phyloP scores from a whole-genome alignment of 2,329 filamentous ascomycete species.

The Pseudogymnoascus sp. region DNA sequence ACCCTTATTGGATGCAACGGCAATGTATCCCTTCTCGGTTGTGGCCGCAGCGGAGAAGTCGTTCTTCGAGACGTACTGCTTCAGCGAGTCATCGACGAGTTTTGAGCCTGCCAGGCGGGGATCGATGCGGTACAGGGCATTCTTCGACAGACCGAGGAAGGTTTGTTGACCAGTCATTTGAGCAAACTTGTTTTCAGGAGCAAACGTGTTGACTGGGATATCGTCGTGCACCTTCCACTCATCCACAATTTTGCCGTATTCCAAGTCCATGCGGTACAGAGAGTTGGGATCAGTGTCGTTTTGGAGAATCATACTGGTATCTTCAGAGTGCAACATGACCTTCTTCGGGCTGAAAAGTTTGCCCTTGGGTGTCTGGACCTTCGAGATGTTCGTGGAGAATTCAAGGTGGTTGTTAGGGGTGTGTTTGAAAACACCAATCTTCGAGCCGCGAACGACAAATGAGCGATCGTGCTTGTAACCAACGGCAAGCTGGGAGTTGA shows the following conservation, averaged over 20 bases:
- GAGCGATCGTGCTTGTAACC: slow-evolving; percentile 96
- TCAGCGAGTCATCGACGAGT: slow-evolving; percentile 84
- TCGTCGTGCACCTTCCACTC: slow-evolving; percentile 99
- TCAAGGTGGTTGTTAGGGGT: slow-evolving; percentile 86
- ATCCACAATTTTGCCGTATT: slow-evolving; percentile 95
- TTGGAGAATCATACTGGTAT: slow-evolving; percentile 31
- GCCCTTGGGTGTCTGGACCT: slow-evolving; percentile 81
- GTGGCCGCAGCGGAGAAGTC: slow-evolving; percentile 93
- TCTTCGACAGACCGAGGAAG: slow-evolving; percentile 86
- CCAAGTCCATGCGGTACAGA: slow-evolving; percentile 93
- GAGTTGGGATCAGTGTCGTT: slow-evolving; percentile 67
- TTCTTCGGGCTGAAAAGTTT: slow-evolving; percentile 85
- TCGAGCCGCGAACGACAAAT: slow-evolving; percentile 92
- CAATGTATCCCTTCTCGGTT: slow-evolving; percentile 93
- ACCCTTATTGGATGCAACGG: slow-evolving; percentile 94
- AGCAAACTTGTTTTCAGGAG: slow-evolving; percentile 94
- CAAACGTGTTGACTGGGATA: slow-evolving; percentile 85
- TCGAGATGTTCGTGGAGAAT: slow-evolving; percentile 95
- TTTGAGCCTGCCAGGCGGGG: slow-evolving; percentile 86
- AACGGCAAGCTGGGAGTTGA: slow-evolving; percentile 90
- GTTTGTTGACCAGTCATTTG: slow-evolving; percentile 95
- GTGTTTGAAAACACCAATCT: slow-evolving; percentile 98
- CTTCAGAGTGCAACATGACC: slow-evolving; percentile 31
- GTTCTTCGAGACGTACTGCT: slow-evolving; percentile 95
- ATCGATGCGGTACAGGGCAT: slow-evolving; percentile 89